Conservation (phyloP, 306 rosid species). For the Styphnolobium japonicum region DNA sequence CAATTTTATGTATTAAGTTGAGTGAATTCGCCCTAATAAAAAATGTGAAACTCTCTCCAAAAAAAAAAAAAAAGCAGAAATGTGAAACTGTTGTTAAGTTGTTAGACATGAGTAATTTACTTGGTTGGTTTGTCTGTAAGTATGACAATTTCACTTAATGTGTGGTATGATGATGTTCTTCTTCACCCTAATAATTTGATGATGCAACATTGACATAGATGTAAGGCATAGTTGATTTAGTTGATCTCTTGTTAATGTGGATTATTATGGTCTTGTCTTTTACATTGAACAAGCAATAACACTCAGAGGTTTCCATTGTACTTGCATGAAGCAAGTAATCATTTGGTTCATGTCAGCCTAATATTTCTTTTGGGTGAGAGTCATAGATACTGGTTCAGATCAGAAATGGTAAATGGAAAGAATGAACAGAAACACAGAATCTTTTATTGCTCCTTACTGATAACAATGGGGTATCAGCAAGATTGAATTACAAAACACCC, state of each 20-base stretch:
- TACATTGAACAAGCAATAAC: neutral
- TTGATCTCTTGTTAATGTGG: neutral
- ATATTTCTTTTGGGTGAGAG: neutral
- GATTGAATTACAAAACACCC: too few species aligned
- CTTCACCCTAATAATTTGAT: neutral
- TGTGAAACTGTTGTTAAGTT: neutral
- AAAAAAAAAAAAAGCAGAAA: too few species aligned
- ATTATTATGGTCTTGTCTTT: neutral
- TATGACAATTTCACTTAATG: neutral
- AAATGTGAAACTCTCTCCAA: neutral
- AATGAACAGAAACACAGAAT: too few species aligned
- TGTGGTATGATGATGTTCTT: neutral
- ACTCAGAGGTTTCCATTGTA: neutral
- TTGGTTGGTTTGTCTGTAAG: neutral
- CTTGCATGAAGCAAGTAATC: neutral
- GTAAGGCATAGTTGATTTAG: neutral
- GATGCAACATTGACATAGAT: neutral
- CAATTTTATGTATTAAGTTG: neutral
- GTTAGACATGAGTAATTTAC: neutral
- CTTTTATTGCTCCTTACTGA: too few species aligned
- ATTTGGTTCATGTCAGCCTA: too few species aligned
- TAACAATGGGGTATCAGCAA: too few species aligned
- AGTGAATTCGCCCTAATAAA: neutral
- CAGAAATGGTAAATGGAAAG: too few species aligned
- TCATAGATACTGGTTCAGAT: too few species aligned